Percentiles rank a stretch among this genome's conserved stretches.
These are phyloP conservation scores for Lodderomyces metapsilosis DNA, from an alignment of 1,139 yeast genomes.

Conservation along the genomic window DNA sequence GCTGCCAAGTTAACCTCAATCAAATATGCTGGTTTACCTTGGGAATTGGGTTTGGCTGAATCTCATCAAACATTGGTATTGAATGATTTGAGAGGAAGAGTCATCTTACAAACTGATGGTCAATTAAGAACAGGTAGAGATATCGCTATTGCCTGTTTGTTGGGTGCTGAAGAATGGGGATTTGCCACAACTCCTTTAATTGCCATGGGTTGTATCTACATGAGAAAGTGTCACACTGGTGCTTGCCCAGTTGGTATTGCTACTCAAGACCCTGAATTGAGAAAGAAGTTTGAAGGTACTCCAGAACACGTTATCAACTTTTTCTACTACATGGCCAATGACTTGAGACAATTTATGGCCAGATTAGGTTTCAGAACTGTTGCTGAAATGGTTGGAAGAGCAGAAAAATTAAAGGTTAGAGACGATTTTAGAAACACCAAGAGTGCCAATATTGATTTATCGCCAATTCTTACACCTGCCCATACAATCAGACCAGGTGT, in stretches of 20 bases:
- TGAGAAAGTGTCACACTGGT: conserved; percentile 90
- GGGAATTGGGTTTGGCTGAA: conserved; percentile 98
- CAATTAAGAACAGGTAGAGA: conserved; percentile 96
- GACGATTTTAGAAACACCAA: conserved; percentile 85
- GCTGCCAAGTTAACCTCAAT: conserved; percentile 97
- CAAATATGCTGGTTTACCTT: conserved; percentile 95
- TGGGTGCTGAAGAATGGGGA: conserved; percentile 99
- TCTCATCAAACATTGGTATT: conserved; percentile 96
- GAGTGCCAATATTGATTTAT: conserved; percentile 86
- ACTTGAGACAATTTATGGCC: conserved; percentile 91
- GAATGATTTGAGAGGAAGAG: conserved; percentile 94
- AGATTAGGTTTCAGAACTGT: conserved; percentile 91
- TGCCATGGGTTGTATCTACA: conserved; percentile 96
- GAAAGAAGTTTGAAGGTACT: conserved; percentile 91
- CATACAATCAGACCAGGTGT: conserved; percentile 98
- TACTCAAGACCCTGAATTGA: conserved; percentile 92
- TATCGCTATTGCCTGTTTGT: conserved; percentile 89
- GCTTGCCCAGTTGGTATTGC: conserved; percentile 99
- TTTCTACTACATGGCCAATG: conserved; percentile 92
- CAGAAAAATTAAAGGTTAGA: conserved; percentile 84
- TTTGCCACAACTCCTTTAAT: conserved; percentile 96
- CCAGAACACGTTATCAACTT: conserved; percentile 98
- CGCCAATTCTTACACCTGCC: conserved; percentile 95
- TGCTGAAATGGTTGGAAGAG: conserved; percentile 97
- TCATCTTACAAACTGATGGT: conserved; percentile 94